Evolutionary conservation across 2,329 filamentous ascomycete genomes (phyloP).

Genomic region (Scedosporium minutisporum): DNA sequence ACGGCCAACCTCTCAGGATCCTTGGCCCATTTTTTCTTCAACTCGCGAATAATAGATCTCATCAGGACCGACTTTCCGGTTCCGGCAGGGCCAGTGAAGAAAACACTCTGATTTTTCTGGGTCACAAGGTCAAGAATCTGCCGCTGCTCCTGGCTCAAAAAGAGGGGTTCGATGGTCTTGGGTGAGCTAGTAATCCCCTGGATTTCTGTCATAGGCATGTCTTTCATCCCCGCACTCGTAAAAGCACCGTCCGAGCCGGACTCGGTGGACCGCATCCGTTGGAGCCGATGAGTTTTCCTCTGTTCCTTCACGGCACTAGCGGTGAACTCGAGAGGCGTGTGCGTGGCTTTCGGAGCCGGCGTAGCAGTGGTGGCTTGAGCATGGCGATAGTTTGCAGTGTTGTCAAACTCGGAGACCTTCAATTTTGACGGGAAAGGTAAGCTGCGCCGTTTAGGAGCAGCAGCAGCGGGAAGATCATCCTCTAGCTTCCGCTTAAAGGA

Average conservation of each 20-base stretch:
- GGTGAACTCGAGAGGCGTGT: constrained; percentile 58
- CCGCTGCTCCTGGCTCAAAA: constrained; percentile 77
- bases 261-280: constrained; percentile 17
- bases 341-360: constrained; percentile 21
- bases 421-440: constrained; percentile 36
- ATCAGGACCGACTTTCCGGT: constrained; percentile 96
- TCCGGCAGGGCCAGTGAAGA: constrained; percentile 94
- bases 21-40: constrained; percentile 65
- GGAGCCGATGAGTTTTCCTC: constrained; percentile 54
- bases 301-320: constrained; percentile 68
- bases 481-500: constrained; percentile 34
- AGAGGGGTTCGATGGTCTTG: constrained; percentile 44
- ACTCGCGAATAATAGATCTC: constrained; percentile 74
- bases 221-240: constrained; percentile 22
- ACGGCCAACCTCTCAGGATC: constrained; percentile 83
- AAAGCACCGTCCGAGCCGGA: background rate
- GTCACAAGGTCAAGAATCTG: constrained; percentile 77
- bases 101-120: constrained; percentile 75
- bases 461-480: constrained; percentile 19
- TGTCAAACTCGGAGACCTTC: constrained; percentile 18
- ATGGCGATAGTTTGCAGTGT: constrained; percentile 23
- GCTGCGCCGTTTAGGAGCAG: constrained; percentile 48
- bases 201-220: constrained; percentile 33
- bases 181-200: constrained; percentile 29
- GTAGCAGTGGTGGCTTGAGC: constrained; percentile 17